phyloP scores from a whole-genome alignment of 805 yeast species.

The Metschnikowia santaceciliae region DNA sequence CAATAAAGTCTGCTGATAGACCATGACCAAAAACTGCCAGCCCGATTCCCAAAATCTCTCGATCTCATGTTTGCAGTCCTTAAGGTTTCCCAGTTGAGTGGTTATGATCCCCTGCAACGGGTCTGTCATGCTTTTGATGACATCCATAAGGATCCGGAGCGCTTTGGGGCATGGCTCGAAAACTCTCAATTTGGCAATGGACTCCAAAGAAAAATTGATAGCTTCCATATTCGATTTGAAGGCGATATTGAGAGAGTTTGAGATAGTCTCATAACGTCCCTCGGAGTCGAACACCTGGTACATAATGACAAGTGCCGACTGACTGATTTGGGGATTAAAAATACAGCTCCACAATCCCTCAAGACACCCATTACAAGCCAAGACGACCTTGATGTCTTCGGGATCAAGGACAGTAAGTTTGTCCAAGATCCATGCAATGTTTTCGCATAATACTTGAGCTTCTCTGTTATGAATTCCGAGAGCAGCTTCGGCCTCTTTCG shows the following conservation, averaged over 20 bases:
- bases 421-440: conserved; percentile 25
- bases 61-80: conserved; percentile 19
- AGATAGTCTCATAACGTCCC: conserved; percentile 76
- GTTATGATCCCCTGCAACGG: conserved; percentile 58
- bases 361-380: conserved; percentile 36
- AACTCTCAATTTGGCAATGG: conserved; percentile 44
- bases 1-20: conserved; percentile 59
- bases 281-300: conserved; percentile 71
- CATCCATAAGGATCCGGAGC: conserved; percentile 71
- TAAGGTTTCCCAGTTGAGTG: conserved; percentile 10
- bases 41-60: conserved; percentile 58
- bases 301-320: conserved; percentile 65
- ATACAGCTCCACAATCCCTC: conserved; percentile 73
- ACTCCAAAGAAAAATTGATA: conserved; percentile 42
- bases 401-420: conserved; percentile 33
- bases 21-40: conserved; percentile 71
- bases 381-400: conserved; percentile 19
- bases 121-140: conserved; percentile 57
- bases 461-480: conserved; percentile 30
- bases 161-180: conserved; percentile 76
- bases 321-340: conserved; percentile 63
- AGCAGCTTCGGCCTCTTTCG: conserved; percentile 23
- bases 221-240: conserved; percentile 47
- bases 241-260: conserved; percentile 44
- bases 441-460: conserved; percentile 19